Base-by-base conservation (phyloP, 768 basidiomycete species). In the Mycena latifolia region DNA sequence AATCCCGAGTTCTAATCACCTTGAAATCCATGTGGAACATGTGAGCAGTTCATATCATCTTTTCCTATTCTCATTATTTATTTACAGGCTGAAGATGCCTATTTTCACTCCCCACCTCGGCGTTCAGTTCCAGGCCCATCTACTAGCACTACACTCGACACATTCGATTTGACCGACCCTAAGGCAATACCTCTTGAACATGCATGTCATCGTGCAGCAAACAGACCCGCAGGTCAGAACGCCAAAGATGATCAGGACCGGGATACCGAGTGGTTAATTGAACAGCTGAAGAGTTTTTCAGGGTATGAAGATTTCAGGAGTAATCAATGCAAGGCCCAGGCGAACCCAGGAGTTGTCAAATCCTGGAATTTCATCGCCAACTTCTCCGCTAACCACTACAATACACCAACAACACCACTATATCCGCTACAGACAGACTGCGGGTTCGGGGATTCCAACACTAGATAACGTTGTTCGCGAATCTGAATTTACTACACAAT, bases 161-260 rank as follows among this genome's bases (percentile, higher is more conserved):
- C 11, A 27, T 59, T 59, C 11, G n/a, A 59, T 39, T 24, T 59
- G 1, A 28, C 50, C 17, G 47, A 39, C 29, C 47, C 35, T 2
- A 6, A 50, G 18, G 58, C 58, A 20, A 59, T 50, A 20, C 58
- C 58, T 50, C 58, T 59, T n/a, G 47, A 59, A n/a, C 25, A 37
- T 41, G 58, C 58, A 1, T 46, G 58, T 24, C 18, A n/a, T 25
- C 25, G 58, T 10, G 15, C 29, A 2, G 52, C 31, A 2, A 33
- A 35, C 2, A 53, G 5, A 35, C 3, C n/a, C n/a, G n/a, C n/a
- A n/a, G n/a, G n/a, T n/a, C n/a, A n/a, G n/a, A n/a, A n/a, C n/a
- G n/a, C n/a, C n/a, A n/a, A n/a, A n/a, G n/a, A n/a, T n/a, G n/a
- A n/a, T 50, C n/a, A 18, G 12, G 28, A 25, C 31, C 47, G 5